Evolutionary conservation across 73 alveolate genomes (phyloP), one percentile per base, ranked within the genome.

Genomic region (Paramecium pentaurelia): DNA sequence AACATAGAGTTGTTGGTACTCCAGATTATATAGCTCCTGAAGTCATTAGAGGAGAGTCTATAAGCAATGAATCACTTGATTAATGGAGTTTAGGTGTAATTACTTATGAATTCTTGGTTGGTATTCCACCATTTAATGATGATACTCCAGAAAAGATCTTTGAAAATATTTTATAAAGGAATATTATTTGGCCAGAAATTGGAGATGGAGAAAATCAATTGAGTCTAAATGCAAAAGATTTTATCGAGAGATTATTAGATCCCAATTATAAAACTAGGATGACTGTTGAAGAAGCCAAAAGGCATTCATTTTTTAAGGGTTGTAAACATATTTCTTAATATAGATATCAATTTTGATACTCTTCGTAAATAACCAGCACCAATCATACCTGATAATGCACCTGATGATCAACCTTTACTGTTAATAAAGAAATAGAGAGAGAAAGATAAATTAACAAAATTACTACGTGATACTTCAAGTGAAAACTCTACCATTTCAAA

Each of bases 1-100:
- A 95, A 64, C 93, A 95, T 42, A 96, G 97, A 49, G 93, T 94
- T 60, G 93, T 97, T 25, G 99, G 99, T 6, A 98, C 99, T 20
- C 97, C 99, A 4, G 98, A 96, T 22, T 98, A 98, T 95, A 93
- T 98, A 77, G 99, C 99, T 12, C 99, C 99, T 8, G 99, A 98
- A 93, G 97, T 97, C 86, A 94, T 98, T 86, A 70, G 97, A 95
- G 86, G 92, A 77, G 36, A 96, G 93, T 14, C 98, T 94, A 44
- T 42, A 22, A 80, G 28, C 93, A 95, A 96, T 49, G 95, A 93
- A 38, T 95, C 96, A n/a, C 93, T 98, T 42, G 99, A 98, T 92
- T 93, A 96, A 68, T 98, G 99, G 99, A 95, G 98, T 40, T 88
- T 98, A 25, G 99, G 99, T 1, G 98, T 97, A 47, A 80, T 98